Evolutionary conservation across 176 grass and related monocot genomes (phyloP), one percentile per base, ranked within the genome.

Genomic region (Zoysia japonica): DNA sequence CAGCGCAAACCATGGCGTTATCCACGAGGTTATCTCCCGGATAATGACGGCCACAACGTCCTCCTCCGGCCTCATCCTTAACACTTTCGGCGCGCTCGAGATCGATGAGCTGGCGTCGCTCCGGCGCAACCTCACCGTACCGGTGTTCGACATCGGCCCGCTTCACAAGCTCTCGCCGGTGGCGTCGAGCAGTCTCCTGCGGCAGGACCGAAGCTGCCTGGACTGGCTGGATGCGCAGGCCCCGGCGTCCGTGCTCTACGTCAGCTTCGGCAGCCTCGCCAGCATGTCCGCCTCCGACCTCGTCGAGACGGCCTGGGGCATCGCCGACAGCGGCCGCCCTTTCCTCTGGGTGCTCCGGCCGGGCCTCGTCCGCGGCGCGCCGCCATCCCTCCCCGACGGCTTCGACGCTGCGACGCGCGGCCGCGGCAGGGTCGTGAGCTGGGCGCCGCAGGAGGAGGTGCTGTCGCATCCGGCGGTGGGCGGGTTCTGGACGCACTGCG

Each of bases 361-460:
- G 0, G 76, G 50, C 17, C 43, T 86, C n/a, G 64, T 85, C 59
- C 11, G 47, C 7, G 70, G 37, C 11, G 39, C 13, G 28, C 2
- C 9, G 28, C 28, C 46, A 19, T 5, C n/a, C 2, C 49, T 86
- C 2, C 65, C 76, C 0, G 42, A 70, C 0, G 69, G 70, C 10
- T 78, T 80, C 2, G 6, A 53, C 12, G 76, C 13, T 0, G 65
- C 16, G 40, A 55, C 50, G 17, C 11, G 10, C 0, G 74, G 41
- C 1, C 72, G 75, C 1, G 84, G 80, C 1, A 5, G 4, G 44
- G 61, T 90, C 0, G 71, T 83, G 15, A 28, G 28, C 0, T 90
- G 84, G 88, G 84, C 80, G 1, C 88, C 88, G 1, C 88, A 87
- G 42, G 61, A 84, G 9, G 76, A 90, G 37, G 89, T 91, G 41